Conservation (phyloP, 1,284 basidiomycete genomes). For the Xerocomus minutiporus region DNA sequence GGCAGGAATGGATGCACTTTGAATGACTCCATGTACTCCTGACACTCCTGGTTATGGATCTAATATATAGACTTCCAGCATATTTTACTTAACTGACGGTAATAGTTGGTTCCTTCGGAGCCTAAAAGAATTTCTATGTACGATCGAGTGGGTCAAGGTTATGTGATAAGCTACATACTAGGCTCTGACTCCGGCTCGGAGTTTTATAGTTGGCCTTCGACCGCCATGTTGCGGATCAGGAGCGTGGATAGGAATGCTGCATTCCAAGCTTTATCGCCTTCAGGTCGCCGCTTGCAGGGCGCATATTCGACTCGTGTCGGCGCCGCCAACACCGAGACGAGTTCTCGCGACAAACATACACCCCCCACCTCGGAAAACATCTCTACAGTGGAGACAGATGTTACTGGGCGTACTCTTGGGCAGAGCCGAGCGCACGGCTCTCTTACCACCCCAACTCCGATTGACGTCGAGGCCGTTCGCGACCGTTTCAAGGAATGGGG, state of each 20-base stretch:
- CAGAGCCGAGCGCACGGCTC: slow-evolving; percentile 3
- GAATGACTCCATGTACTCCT: slow-evolving; percentile 8
- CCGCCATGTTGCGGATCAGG: slow-evolving; percentile 18
- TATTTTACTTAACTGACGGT: neutral
- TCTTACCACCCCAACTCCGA: slow-evolving; percentile 1
- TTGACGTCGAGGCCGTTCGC: slow-evolving; percentile 29
- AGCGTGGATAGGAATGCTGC: neutral
- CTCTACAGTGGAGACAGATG: slow-evolving; percentile 1
- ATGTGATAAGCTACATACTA: no score
- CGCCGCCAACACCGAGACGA: neutral
- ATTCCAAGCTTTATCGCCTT: slow-evolving; percentile 8
- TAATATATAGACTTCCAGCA: slow-evolving; percentile 20
- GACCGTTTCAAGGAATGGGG: slow-evolving; percentile 49
- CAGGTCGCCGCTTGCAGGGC: slow-evolving; percentile 1
- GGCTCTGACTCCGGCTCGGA: neutral
- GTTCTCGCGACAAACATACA: slow-evolving; percentile 1
- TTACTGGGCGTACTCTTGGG: neutral
- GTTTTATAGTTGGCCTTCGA: neutral
- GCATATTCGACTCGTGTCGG: slow-evolving; percentile 9
- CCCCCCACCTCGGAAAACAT: slow-evolving; percentile 3
- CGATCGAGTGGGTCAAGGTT: neutral
- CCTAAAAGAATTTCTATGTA: neutral
- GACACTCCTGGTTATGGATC: slow-evolving; percentile 12
- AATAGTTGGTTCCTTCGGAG: neutral
- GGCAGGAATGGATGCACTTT: slow-evolving; percentile 1